phyloP scores from a whole-genome alignment of 2,329 filamentous ascomycete genomes.

The Fusarium beomiforme region DNA sequence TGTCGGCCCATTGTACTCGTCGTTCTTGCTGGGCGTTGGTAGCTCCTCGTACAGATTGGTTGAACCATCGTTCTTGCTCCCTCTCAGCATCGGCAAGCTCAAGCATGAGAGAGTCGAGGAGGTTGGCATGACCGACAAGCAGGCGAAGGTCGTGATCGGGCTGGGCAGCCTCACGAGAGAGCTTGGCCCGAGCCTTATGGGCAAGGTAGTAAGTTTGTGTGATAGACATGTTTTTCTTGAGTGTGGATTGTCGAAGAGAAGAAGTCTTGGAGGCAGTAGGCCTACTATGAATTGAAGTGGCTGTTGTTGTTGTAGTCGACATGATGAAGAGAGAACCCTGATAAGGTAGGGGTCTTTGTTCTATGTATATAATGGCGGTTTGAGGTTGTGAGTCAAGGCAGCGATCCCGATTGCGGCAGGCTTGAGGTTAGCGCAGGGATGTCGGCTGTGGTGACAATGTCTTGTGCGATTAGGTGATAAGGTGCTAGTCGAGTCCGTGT shows the following conservation, averaged over 20 bases:
- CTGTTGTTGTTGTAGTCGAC: constrained; percentile 43
- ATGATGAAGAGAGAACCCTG: constrained; percentile 40
- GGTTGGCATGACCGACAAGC: constrained; percentile 97
- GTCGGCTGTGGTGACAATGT: constrained; percentile 44
- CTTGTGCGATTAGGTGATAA: constrained; percentile 44
- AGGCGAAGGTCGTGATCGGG: constrained; percentile 94
- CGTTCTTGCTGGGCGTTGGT: constrained; percentile 66
- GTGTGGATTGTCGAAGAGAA: constrained; percentile 48
- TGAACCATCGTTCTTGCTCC: constrained; percentile 98
- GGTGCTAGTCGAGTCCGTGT: constrained; percentile 32
- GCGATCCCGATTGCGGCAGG: constrained; percentile 45
- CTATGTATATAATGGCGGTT: constrained; percentile 40
- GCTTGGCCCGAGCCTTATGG: constrained; percentile 96
- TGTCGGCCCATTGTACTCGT: constrained; percentile 90
- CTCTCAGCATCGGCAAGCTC: constrained; percentile 90
- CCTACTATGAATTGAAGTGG: constrained; percentile 39
- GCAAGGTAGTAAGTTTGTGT: constrained; percentile 99
- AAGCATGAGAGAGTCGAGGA: constrained; percentile 95
- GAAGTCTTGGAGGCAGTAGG: constrained; percentile 41
- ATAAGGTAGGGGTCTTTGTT: constrained; percentile 30
- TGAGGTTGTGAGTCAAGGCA: constrained; percentile 43
- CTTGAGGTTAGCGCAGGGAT: constrained; percentile 44
- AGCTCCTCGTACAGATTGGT: constrained; percentile 87
- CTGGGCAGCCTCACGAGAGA: constrained; percentile 88
- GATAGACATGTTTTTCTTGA: constrained; percentile 92